A percentile compares a stretch with the other conserved stretches of the same genome.
phyloP scores from a whole-genome alignment of 176 grass and related monocot species.

The Thinopyrum elongatum region DNA sequence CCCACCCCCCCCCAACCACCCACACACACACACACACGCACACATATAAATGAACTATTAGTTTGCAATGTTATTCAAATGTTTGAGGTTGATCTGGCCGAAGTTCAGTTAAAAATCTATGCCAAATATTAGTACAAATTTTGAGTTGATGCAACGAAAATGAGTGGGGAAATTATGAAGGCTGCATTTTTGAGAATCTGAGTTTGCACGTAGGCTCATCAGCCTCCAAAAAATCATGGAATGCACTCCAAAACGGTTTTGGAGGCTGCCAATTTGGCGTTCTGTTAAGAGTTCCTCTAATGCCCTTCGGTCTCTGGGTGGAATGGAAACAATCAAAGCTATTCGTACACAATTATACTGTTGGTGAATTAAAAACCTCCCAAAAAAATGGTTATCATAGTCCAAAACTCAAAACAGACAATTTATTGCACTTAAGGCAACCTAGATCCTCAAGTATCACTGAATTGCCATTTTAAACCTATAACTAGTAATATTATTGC shows the following conservation, averaged over 20 bases:
- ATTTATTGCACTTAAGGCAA: neutral
- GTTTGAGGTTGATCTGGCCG: too few relatives aligned
- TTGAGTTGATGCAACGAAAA: neutral
- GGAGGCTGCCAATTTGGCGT: neutral
- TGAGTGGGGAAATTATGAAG: neutral
- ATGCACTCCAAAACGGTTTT: neutral
- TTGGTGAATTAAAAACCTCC: neutral
- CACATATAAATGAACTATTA: neutral
- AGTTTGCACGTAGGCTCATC: neutral
- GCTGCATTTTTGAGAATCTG: neutral
- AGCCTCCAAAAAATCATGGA: neutral
- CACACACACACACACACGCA: too few relatives aligned
- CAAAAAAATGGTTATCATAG: neutral
- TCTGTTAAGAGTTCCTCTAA: neutral
- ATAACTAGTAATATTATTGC: neutral
- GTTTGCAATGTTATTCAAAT: too few relatives aligned
- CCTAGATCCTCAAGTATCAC: neutral
- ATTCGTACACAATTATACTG: neutral
- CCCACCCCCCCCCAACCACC: too few relatives aligned
- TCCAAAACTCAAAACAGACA: neutral
- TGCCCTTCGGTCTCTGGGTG: neutral
- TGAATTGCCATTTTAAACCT: conserved; percentile 1
- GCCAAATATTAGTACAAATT: neutral
- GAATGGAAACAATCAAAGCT: conserved; percentile 7
- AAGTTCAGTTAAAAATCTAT: neutral